Percentiles rank a stretch among this genome's conserved stretches.
Conservation (phyloP, 306 rosid genomes). For the Malus asiatica region DNA sequence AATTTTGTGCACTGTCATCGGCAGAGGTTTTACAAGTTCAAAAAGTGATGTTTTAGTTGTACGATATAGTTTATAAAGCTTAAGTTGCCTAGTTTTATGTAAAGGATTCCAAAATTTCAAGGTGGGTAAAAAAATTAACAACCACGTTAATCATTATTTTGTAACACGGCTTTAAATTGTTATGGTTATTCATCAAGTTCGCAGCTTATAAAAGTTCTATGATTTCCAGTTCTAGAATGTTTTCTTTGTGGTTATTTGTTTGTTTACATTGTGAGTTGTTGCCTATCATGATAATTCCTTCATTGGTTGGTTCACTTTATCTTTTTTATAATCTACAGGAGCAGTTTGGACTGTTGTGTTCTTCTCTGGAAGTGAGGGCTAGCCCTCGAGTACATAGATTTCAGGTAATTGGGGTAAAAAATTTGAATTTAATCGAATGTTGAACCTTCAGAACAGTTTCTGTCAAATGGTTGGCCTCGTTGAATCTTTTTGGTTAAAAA, state of each 20-base stretch:
- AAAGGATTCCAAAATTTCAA: not conserved
- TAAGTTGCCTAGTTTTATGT: not conserved
- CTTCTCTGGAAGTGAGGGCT: constrained; percentile 36
- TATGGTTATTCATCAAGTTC: not conserved
- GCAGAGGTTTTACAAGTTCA: not conserved
- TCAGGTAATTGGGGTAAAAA: constrained; percentile 47
- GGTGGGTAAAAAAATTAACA: not conserved
- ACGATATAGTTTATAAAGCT: not conserved
- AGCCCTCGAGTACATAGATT: constrained; percentile 59
- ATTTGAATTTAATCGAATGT: not conserved
- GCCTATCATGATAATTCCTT: not conserved
- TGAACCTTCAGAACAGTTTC: not conserved
- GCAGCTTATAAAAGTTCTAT: not conserved
- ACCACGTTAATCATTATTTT: not conserved
- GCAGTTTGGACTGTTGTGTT: constrained; percentile 47
- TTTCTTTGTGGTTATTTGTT: not conserved
- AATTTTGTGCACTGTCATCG: too few relatives aligned
- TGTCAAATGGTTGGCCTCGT: not conserved
- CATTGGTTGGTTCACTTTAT: constrained; percentile 14
- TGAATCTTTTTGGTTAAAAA: not conserved
- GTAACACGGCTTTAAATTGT: not conserved
- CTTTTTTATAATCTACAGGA: constrained; percentile 38
- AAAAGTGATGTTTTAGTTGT: not conserved
- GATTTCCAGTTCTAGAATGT: not conserved
- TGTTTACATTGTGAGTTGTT: not conserved